phyloP scores from a whole-genome alignment of 805 yeast genomes.

The Pichia thaimueangensis region DNA sequence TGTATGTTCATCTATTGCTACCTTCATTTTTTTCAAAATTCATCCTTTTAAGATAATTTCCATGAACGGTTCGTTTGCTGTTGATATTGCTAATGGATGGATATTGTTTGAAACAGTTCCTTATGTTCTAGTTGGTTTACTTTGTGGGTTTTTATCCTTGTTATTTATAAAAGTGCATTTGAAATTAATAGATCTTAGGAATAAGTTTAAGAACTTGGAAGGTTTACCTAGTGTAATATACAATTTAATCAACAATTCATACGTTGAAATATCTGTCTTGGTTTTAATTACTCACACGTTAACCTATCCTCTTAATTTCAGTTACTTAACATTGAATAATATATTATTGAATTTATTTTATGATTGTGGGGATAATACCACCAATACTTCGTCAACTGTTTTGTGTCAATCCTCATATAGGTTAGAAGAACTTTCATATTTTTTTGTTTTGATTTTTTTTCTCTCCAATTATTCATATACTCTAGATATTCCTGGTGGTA shows the following conservation, averaged over 20 bases:
- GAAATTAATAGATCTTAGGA: slow-evolving; percentile 33
- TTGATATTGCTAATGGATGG: slow-evolving; percentile 67
- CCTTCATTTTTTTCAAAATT: slow-evolving; percentile 47
- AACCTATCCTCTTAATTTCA: slow-evolving; percentile 42
- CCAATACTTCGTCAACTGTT: slow-evolving; percentile 11
- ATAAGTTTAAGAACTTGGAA: not conserved
- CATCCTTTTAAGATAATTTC: slow-evolving; percentile 44
- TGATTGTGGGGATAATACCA: slow-evolving; percentile 42
- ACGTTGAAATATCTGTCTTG: slow-evolving; percentile 1
- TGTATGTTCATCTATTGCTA: slow-evolving; percentile 70
- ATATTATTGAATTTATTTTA: slow-evolving; percentile 56
- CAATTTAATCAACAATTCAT: not conserved
- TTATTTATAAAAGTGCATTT: slow-evolving; percentile 44
- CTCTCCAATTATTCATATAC: slow-evolving; percentile 69
- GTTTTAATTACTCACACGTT: slow-evolving; percentile 47
- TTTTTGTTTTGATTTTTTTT: slow-evolving; percentile 28
- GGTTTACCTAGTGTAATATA: not conserved
- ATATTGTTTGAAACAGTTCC: slow-evolving; percentile 64
- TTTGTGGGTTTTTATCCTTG: slow-evolving; percentile 66
- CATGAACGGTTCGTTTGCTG: slow-evolving; percentile 44
- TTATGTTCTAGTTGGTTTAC: slow-evolving; percentile 59
- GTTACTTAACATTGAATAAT: slow-evolving; percentile 49
- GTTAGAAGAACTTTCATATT: slow-evolving; percentile 29
- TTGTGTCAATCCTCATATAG: slow-evolving; percentile 25
- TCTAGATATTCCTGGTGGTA: slow-evolving; percentile 60